A percentile compares a stretch with the other conserved stretches of the same genome.
These are phyloP conservation scores for Celoporthe dispersa DNA, from an alignment of 2,329 filamentous ascomycete genomes.

Conservation along the genomic window DNA sequence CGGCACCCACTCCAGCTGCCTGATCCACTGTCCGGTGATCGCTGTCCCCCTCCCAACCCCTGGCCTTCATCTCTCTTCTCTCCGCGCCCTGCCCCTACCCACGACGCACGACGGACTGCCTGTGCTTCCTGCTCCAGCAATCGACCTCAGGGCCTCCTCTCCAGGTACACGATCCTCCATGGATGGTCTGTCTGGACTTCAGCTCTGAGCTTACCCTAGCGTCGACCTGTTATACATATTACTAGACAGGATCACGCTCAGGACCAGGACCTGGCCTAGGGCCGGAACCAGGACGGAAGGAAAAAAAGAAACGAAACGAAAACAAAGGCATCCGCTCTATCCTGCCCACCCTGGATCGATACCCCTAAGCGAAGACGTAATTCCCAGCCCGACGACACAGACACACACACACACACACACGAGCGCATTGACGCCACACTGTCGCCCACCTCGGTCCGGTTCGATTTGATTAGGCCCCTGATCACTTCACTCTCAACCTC, in stretches of 20 bases:
- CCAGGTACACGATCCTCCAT: conserved; percentile 1
- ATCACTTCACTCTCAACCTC: neutral
- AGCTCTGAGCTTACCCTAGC: neutral
- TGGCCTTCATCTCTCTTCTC: neutral
- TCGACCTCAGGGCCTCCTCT: neutral
- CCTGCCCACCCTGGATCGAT: neutral
- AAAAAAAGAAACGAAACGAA: conserved; percentile 1
- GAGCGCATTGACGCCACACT: conserved; percentile 1
- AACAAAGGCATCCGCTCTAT: neutral
- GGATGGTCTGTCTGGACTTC: neutral
- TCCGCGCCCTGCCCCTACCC: neutral
- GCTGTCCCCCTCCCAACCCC: neutral
- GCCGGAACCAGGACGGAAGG: neutral
- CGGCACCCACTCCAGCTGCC: neutral
- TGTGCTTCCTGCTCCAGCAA: neutral
- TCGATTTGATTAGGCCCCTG: conserved; percentile 8
- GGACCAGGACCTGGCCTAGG: neutral
- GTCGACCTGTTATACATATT: neutral
- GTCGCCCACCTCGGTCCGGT: neutral
- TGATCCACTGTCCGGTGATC: neutral
- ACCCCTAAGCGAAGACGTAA: conserved; percentile 7
- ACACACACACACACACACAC: neutral
- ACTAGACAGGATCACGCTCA: neutral
- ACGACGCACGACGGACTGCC: neutral
- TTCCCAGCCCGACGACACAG: conserved; percentile 2